Conservation (phyloP, 73 alveolate species). For the Stentor roeselii region DNA sequence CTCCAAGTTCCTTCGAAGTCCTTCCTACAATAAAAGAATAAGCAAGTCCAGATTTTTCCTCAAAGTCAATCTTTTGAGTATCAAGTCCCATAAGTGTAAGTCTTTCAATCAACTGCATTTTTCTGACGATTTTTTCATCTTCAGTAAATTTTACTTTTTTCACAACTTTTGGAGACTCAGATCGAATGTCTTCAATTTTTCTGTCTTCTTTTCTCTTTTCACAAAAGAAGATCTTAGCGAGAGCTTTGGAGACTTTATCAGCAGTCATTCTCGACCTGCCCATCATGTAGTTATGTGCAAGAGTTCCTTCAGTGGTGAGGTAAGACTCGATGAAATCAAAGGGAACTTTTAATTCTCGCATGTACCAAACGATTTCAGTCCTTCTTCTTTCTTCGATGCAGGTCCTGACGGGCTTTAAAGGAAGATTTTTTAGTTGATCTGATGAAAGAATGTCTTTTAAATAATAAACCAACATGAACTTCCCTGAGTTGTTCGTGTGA, state of each 20-base stretch:
- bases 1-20: neutral
- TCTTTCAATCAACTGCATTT: neutral
- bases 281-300: neutral
- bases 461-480: neutral
- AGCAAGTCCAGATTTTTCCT: neutral
- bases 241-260: neutral
- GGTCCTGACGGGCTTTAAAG: neutral
- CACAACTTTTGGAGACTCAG: neutral
- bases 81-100: neutral
- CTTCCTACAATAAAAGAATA: neutral
- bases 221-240: neutral
- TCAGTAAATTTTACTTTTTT: neutral
- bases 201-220: neutral
- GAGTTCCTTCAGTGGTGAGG: neutral
- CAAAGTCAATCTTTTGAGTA: neutral
- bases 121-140: neutral
- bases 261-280: neutral
- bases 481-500: neutral
- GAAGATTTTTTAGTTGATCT: neutral
- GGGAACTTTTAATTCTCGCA: neutral
- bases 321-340: neutral
- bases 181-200: neutral
- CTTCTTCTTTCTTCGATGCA: neutral
- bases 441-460: neutral
- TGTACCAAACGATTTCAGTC: neutral